Conservation (phyloP, 139 green algal species). For the Monoraphidium neglectum region DNA sequence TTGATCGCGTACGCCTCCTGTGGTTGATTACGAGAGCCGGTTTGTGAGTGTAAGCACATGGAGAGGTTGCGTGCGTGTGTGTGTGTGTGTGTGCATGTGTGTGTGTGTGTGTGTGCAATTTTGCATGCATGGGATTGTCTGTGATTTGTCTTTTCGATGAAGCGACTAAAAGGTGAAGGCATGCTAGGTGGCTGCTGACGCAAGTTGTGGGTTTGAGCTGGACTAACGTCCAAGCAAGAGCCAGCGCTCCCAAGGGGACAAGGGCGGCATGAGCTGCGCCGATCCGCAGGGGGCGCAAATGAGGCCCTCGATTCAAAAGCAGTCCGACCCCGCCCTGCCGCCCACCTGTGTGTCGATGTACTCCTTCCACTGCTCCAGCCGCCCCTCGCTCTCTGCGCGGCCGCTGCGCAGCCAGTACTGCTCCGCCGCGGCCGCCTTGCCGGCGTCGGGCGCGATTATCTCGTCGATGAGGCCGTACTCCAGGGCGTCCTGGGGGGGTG, state of each 20-base stretch:
- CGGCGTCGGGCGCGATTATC: constrained; percentile 72
- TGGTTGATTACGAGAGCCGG: too few relatives aligned
- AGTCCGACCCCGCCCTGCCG: background rate
- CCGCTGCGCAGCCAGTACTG: constrained; percentile 56
- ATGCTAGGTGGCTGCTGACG: too few relatives aligned
- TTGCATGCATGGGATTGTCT: too few relatives aligned
- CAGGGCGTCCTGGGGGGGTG: constrained; percentile 81
- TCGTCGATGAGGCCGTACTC: constrained; percentile 94
- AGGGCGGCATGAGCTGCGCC: background rate
- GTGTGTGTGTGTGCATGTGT: too few relatives aligned
- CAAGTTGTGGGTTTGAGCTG: too few relatives aligned
- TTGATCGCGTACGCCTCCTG: constrained; percentile 60
- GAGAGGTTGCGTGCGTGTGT: too few relatives aligned
- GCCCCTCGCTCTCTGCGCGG: constrained; percentile 52
- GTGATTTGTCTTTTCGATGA: too few relatives aligned
- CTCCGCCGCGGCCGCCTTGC: constrained; percentile 43
- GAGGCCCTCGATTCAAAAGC: background rate
- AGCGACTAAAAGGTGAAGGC: too few relatives aligned
- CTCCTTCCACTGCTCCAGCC: constrained; percentile 63
- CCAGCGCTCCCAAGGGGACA: too few relatives aligned
- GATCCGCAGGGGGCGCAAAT: background rate
- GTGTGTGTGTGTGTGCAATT: too few relatives aligned
- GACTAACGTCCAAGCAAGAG: too few relatives aligned
- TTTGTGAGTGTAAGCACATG: too few relatives aligned
- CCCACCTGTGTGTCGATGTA: constrained; percentile 39